Conservation (phyloP, 1,284 basidiomycete genomes). For the Rhodotorula sp. region DNA sequence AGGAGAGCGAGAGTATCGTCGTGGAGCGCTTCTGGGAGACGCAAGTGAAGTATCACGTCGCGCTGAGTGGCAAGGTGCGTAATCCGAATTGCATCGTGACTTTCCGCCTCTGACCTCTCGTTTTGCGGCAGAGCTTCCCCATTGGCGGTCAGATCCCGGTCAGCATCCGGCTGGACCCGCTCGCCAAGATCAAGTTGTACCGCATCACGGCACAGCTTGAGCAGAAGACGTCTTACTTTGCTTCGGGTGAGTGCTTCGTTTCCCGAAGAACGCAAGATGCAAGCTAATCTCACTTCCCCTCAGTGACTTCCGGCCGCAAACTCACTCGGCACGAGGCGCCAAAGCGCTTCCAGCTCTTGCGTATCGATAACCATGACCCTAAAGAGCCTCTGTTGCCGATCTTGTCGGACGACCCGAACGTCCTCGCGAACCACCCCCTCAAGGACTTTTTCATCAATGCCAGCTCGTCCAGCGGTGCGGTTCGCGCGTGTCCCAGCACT, state of each 20-base stretch:
- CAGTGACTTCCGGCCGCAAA: constrained; percentile 48
- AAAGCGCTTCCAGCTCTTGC: constrained; percentile 65
- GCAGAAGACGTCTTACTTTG: constrained; percentile 54
- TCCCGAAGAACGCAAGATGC: no score
- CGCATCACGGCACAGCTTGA: constrained; percentile 75
- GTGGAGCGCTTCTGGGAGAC: constrained; percentile 91
- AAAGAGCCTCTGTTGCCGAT: constrained; percentile 66
- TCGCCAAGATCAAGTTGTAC: constrained; percentile 80
- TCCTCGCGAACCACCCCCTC: constrained; percentile 39
- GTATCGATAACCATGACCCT: constrained; percentile 60
- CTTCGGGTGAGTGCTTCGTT: constrained; percentile 13
- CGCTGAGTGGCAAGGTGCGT: constrained; percentile 64
- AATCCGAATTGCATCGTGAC: no score
- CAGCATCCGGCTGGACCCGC: constrained; percentile 75
- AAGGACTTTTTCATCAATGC: constrained; percentile 43
- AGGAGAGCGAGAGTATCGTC: constrained; percentile 76
- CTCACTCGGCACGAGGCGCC: constrained; percentile 73
- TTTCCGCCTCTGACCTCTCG: neutral
- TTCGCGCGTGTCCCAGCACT: rapidly evolving
- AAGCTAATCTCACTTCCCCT: no score
- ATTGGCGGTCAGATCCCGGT: constrained; percentile 81
- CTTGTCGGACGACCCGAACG: constrained; percentile 52
- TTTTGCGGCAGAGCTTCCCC: constrained; percentile 58
- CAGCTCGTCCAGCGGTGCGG: constrained; percentile 40
- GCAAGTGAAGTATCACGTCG: constrained; percentile 77